Conservation (phyloP, 2,329 filamentous ascomycete species). For the Zymoseptoria tritici region DNA sequence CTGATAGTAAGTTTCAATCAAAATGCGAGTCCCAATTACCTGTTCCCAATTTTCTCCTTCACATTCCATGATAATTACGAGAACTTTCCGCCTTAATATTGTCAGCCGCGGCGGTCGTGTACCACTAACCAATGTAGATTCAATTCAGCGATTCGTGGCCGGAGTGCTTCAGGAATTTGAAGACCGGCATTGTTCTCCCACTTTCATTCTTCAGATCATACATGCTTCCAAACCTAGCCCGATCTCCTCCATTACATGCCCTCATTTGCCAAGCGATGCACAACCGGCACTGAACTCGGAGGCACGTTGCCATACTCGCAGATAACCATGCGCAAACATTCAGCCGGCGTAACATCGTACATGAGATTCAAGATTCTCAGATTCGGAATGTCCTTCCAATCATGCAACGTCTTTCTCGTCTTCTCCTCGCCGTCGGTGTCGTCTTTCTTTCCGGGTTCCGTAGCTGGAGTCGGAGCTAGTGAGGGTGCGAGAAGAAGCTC, state of each 20-base stretch:
- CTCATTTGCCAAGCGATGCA: slow-evolving; percentile 46
- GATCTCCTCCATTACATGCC: slow-evolving; percentile 11
- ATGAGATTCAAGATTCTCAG: slow-evolving; percentile 65
- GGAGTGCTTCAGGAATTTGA: background rate
- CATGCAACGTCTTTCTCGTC: slow-evolving; percentile 33
- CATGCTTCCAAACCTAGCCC: background rate
- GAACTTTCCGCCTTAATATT: too few species aligned
- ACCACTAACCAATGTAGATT: background rate
- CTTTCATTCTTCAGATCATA: background rate
- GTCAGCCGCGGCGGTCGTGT: too few species aligned
- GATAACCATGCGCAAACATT: slow-evolving; percentile 79
- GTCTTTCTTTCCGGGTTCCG: slow-evolving; percentile 13
- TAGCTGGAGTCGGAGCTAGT: background rate
- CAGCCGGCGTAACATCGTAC: slow-evolving; percentile 85
- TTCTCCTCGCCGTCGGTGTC: slow-evolving; percentile 22
- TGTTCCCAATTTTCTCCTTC: background rate
- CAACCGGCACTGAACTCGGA: slow-evolving; percentile 73
- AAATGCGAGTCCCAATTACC: background rate
- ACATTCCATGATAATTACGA: background rate
- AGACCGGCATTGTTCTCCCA: too few species aligned
- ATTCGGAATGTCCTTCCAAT: slow-evolving; percentile 52
- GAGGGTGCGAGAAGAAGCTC: slow-evolving; percentile 42
- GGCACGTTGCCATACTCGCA: slow-evolving; percentile 85
- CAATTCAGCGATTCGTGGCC: background rate
- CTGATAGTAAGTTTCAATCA: background rate